Evolutionary conservation across 306 rosid genomes (phyloP).

Genomic region (Prosopis cineraria): DNA sequence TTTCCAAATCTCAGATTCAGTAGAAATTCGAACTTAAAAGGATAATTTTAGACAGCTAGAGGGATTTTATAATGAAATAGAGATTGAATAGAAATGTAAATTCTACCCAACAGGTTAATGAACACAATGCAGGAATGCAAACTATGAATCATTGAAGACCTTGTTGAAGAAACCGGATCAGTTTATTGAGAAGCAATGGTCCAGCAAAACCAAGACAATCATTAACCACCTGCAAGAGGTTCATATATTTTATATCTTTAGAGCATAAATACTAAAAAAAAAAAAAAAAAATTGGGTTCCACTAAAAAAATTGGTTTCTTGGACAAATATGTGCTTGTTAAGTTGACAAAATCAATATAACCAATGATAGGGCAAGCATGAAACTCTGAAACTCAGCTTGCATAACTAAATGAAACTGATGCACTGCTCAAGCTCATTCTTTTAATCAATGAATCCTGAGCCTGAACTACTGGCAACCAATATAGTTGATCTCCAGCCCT

Average conservation of each 20-base stretch:
- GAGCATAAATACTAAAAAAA: background rate
- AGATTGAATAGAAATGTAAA: slow-evolving; percentile 21
- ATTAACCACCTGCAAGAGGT: slow-evolving; percentile 74
- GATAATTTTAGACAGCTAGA: slow-evolving; percentile 4
- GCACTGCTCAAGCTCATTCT: slow-evolving; percentile 7
- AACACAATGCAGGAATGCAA: slow-evolving; percentile 31
- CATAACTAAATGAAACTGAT: background rate
- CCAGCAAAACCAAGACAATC: slow-evolving; percentile 89
- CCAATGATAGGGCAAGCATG: background rate
- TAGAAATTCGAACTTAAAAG: background rate
- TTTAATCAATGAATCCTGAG: background rate
- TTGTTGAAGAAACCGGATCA: slow-evolving; percentile 84
- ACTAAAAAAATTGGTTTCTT: slow-evolving; percentile 29
- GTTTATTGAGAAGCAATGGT: slow-evolving; percentile 94
- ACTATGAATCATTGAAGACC: slow-evolving; percentile 50
- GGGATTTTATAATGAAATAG: background rate
- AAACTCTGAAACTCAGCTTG: background rate
- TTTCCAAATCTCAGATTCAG: background rate
- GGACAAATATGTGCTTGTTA: background rate
- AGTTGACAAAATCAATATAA: slow-evolving; percentile 22
- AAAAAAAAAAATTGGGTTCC: background rate
- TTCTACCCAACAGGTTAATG: slow-evolving; percentile 22
- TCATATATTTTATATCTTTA: slow-evolving; percentile 33
- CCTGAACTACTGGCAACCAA: background rate
- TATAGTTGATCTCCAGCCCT: background rate